Evolutionary conservation across 2,329 filamentous ascomycete genomes (phyloP), one percentile per base, ranked within the genome.

Genomic region (Balansia obtecta): DNA sequence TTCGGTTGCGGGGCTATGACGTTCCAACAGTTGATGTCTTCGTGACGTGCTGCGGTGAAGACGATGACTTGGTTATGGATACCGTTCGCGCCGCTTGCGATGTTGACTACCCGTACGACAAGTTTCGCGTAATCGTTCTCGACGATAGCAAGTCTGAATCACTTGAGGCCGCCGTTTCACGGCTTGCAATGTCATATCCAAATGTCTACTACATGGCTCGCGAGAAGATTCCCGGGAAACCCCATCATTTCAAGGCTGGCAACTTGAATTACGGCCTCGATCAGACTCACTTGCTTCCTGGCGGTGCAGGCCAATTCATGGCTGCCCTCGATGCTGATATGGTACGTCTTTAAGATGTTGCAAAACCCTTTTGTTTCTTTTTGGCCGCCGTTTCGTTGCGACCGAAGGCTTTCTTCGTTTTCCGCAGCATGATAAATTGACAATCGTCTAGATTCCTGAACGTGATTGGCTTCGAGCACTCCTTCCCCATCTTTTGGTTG

Each of bases 251-350:
- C 69, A 83, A 83, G 67, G 78, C 80, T 1, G 79, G 80, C 47
- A 83, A 83, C 59, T 66, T 83, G 48, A 83, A 82, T 63, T 76
- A 78, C 50, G 80, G 76, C 34, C 63, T 79, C 18, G 72, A 78
- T 15, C 68, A 72, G 50, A 68, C 72, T 4, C 67, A 68, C 15
- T 58, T 64, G n/a, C 63, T 81, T 33, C 74, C 75, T 1, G 76
- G 75, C 16, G 77, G 77, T 22, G 68, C 75, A n/a, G 69, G 70
- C 40, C 69, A 76, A 57, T 82, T 71, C 61, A 76, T 83, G 60
- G 80, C 79, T n/a, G 76, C 76, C 39, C 66, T 85, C 34, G 81
- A 85, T 59, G 80, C 80, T 18, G 81, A 85, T 59, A 84, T 85
- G 81, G 68, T 71, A 63, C 43, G 62, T 55, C 20, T 43, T 41